These are phyloP conservation scores for Aspergillus caelatus DNA, from an alignment of 2,329 filamentous ascomycete genomes.

Conservation along the genomic window DNA sequence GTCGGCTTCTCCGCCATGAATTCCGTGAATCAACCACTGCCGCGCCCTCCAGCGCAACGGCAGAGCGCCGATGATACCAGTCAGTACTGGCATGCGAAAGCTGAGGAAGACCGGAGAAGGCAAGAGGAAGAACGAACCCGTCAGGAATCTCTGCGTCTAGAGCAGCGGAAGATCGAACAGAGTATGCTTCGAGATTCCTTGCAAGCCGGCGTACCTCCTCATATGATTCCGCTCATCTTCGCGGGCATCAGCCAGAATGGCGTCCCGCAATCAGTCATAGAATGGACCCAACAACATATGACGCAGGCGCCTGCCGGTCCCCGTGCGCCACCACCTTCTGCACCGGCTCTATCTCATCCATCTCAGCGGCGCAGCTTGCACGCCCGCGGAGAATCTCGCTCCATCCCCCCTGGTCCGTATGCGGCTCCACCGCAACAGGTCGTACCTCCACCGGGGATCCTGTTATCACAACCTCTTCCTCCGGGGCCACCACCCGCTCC, in stretches of 20 bases:
- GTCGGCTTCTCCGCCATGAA: conserved; percentile 31
- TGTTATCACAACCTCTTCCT: conserved; percentile 30
- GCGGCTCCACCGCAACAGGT: conserved; percentile 22
- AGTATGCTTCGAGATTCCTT: conserved; percentile 72
- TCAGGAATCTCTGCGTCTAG: conserved; percentile 67
- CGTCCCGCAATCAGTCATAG: conserved; percentile 63
- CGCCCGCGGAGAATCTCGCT: conserved; percentile 22
- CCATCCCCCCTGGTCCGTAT: conserved; percentile 39
- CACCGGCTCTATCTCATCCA: conserved; percentile 21
- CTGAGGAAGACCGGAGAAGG: conserved; percentile 65
- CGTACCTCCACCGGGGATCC: conserved; percentile 19
- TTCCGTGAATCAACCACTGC: conserved; percentile 56
- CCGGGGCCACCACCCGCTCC: conserved; percentile 16
- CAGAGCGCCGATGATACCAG: conserved; percentile 70
- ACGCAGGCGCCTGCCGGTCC: conserved; percentile 37
- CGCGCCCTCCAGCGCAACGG: conserved; percentile 67
- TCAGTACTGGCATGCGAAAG: conserved; percentile 71
- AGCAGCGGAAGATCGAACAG: conserved; percentile 73
- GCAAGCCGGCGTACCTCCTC: conserved; percentile 70
- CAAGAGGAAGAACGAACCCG: conserved; percentile 73
- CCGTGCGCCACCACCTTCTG: conserved; percentile 26
- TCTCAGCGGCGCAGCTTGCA: conserved; percentile 26
- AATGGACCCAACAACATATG: conserved; percentile 71
- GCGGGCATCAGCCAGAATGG: conserved; percentile 68
- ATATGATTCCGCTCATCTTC: conserved; percentile 75